Percentiles rank a stretch among this genome's conserved stretches.
Conservation (phyloP, 1,284 basidiomycete genomes). For the Cryptococcus sp. region DNA sequence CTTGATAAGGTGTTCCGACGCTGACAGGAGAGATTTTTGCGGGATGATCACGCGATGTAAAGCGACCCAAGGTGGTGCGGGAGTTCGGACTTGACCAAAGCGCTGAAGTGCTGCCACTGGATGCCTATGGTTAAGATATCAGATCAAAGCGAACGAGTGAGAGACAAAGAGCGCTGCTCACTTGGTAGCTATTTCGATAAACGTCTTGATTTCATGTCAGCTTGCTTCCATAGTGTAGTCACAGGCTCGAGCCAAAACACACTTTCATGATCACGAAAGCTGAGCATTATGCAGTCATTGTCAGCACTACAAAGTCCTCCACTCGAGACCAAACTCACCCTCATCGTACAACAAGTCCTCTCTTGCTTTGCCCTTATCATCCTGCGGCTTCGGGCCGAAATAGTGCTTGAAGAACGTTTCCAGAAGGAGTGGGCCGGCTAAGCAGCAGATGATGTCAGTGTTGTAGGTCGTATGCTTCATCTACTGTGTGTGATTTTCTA, state of each 20-base stretch:
- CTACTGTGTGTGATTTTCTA: not conserved
- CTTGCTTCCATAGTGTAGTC: not conserved
- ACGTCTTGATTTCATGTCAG: slow-evolving; percentile 55
- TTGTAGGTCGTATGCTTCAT: no score
- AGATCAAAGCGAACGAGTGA: not conserved
- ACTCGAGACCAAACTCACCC: slow-evolving; percentile 47
- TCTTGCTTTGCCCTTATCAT: slow-evolving; percentile 25
- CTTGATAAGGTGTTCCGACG: slow-evolving; percentile 73
- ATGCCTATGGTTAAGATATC: slow-evolving; percentile 55
- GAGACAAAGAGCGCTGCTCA: slow-evolving; percentile 19
- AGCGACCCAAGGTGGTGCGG: slow-evolving; percentile 85
- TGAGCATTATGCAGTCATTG: slow-evolving; percentile 5
- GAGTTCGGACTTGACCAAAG: slow-evolving; percentile 81
- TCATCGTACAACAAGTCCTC: slow-evolving; percentile 80
- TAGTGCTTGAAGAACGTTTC: slow-evolving; percentile 82
- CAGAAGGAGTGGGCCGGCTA: slow-evolving; percentile 67
- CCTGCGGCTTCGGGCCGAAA: slow-evolving; percentile 58
- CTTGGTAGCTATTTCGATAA: slow-evolving; percentile 62
- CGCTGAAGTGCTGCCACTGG: slow-evolving; percentile 82
- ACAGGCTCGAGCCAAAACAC: slow-evolving; percentile 21
- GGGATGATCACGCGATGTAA: slow-evolving; percentile 71
- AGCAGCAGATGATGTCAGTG: not conserved
- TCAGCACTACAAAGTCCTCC: slow-evolving; percentile 14
- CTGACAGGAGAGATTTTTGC: slow-evolving; percentile 67
- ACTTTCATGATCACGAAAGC: slow-evolving; percentile 79